Conservation (phyloP, 768 basidiomycete species). For the Rhizopogon vulgaris region DNA sequence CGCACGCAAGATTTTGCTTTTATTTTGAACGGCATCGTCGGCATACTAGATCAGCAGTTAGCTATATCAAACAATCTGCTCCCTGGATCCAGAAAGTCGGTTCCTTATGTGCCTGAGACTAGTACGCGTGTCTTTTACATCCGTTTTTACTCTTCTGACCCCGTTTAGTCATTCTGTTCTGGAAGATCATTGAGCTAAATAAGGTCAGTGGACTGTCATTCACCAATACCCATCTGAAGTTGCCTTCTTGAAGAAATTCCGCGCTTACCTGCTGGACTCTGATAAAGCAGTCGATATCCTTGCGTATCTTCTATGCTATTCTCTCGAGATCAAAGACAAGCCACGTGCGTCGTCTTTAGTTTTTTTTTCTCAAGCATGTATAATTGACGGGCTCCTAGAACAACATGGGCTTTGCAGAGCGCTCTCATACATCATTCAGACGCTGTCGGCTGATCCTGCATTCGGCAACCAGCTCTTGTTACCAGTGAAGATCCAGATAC, state of each 20-base stretch:
- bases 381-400: conserved; percentile 38
- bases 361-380: conserved; percentile 1
- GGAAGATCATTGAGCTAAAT: conserved; percentile 91
- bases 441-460: conserved; percentile 75
- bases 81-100: conserved; percentile 79
- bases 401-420: conserved; percentile 89
- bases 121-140: conserved; percentile 40
- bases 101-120: conserved; percentile 79
- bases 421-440: conserved; percentile 87
- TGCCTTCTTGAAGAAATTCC: conserved; percentile 71
- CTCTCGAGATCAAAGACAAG: conserved; percentile 89
- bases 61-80: conserved; percentile 66
- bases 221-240: not conserved
- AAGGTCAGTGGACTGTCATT: conserved; percentile 46
- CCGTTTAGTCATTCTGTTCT: conserved; percentile 66
- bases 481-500: conserved; percentile 59
- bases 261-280: conserved; percentile 71
- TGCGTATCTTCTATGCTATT: conserved; percentile 73
- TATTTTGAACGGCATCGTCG: conserved; percentile 65
- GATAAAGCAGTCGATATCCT: conserved; percentile 74
- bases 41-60: conserved; percentile 70
- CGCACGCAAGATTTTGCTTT: conserved; percentile 86
- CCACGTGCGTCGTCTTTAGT: conserved; percentile 52
- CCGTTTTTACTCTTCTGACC: conserved; percentile 4
- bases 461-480: conserved; percentile 70